These are phyloP conservation scores for Helotiales sp. DNA, from an alignment of 2,329 filamentous ascomycete species.

Conservation along the genomic window DNA sequence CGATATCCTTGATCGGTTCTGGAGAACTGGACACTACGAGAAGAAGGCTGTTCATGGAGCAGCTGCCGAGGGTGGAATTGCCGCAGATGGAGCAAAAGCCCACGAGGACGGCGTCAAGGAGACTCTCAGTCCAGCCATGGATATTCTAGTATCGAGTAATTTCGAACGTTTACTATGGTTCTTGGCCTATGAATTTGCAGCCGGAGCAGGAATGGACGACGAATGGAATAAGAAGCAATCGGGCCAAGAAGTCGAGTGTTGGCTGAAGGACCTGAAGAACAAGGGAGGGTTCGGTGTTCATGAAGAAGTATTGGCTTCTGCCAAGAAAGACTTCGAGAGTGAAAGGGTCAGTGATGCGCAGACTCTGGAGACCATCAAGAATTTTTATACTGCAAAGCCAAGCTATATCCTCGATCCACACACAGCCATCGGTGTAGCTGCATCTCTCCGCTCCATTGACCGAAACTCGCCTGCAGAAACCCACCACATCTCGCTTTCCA, in stretches of 20 bases:
- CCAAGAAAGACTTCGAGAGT: slow-evolving; percentile 78
- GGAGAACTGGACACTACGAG: slow-evolving; percentile 86
- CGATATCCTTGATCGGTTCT: slow-evolving; percentile 95
- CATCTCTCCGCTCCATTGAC: slow-evolving; percentile 70
- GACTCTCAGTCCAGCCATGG: slow-evolving; percentile 94
- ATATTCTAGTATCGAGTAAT: slow-evolving; percentile 94
- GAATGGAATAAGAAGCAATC: slow-evolving; percentile 70
- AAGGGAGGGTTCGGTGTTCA: slow-evolving; percentile 85
- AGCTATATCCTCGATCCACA: slow-evolving; percentile 93
- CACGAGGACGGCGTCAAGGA: slow-evolving; percentile 81
- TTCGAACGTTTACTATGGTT: slow-evolving; percentile 97
- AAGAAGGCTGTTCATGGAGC: slow-evolving; percentile 71
- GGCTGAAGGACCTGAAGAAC: slow-evolving; percentile 81
- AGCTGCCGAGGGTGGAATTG: slow-evolving; percentile 59
- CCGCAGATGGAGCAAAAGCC: slow-evolving; percentile 62
- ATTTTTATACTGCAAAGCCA: slow-evolving; percentile 55
- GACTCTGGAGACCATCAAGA: slow-evolving; percentile 69
- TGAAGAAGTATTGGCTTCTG: slow-evolving; percentile 70
- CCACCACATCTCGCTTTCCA: slow-evolving; percentile 82
- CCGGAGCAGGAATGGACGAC: slow-evolving; percentile 63
- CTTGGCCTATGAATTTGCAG: slow-evolving; percentile 75
- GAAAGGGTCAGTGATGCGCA: slow-evolving; percentile 72
- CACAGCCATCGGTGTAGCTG: slow-evolving; percentile 83
- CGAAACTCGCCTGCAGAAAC: slow-evolving; percentile 53
- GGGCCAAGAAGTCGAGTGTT: slow-evolving; percentile 75